Percentiles rank a stretch among this genome's conserved stretches.
Conservation (phyloP, 352 stramenopile species). For the Phytopythium montanum region DNA sequence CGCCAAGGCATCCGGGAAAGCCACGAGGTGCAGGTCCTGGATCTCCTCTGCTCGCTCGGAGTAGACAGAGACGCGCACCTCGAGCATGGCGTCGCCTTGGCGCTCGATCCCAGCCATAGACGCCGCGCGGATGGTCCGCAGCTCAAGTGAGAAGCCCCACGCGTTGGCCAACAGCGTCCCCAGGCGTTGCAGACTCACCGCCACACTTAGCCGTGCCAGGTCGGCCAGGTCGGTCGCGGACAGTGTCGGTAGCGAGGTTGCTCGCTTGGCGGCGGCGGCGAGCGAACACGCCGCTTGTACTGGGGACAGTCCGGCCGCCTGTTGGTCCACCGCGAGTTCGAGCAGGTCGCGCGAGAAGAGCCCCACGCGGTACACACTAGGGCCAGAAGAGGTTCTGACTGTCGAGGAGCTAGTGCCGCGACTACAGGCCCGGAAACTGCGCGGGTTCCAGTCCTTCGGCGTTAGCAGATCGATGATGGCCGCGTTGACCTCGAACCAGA, state of each 20-base stretch:
- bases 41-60: constrained; percentile 12
- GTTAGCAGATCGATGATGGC: constrained; percentile 20
- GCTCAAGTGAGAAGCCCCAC: constrained; percentile 37
- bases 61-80: constrained; percentile 26
- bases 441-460: background rate
- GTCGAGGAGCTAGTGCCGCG: background rate
- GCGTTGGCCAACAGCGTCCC: constrained; percentile 18
- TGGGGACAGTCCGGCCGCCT: background rate
- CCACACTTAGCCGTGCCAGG: constrained; percentile 24
- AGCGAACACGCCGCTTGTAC: background rate
- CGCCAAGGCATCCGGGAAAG: constrained; percentile 15
- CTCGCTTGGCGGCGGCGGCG: background rate
- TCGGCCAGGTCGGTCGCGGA: constrained; percentile 7
- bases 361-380: background rate
- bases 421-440: background rate
- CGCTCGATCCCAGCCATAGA: background rate
- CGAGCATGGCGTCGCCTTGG: constrained; percentile 13
- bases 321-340: constrained; percentile 1
- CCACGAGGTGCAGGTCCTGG: constrained; percentile 25
- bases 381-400: background rate
- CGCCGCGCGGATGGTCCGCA: constrained; percentile 10
- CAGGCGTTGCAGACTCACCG: constrained; percentile 24
- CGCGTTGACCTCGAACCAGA: constrained; percentile 22
- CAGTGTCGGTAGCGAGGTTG: background rate
- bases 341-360: background rate